Base-by-base conservation (phyloP, 148 eudicot genomes). In the Chenopodium quinoa region DNA sequence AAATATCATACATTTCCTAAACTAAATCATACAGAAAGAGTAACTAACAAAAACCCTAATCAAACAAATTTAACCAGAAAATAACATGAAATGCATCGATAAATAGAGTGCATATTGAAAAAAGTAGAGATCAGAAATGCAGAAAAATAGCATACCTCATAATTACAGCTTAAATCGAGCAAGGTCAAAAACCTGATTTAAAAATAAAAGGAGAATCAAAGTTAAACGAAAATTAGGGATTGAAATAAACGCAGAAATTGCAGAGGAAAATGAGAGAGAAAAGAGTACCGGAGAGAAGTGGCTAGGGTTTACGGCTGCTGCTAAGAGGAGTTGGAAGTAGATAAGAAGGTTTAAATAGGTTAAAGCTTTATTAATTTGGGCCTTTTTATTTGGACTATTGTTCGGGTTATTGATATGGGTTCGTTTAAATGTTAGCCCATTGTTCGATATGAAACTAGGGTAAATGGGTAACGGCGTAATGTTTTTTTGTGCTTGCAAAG, bases 251-350 rank as follows among this genome's bases (percentile, higher is more conserved):
- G 20, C 34, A 32, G 54, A 79, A 40, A 29, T 44, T 37, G 4
- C 10, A 29, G 62, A 1, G 19, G 56, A 14, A 22, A 66, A 14
- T 37, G 40, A 75, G 84, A 40, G 83, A 68, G 76, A 47, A 78
- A 34, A 65, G 13, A 63, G 75, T 77, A 17, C 89, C 86, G 82
- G 19, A 78, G 73, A 80, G 54, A 40, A 58, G 73, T 62, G 14
- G 79, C 64, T 80, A 76, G 83, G 86, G 83, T 80, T 82, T 82
- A 78, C 16, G 79, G 63, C 83, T 20, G 86, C 71, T 76, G 86
- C 75, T 14, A 19, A 32, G 4, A 20, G 73, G 9, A 34, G 9
- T 12, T 29, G 32, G 4, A 19, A 19, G 44, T 34, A 70, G 12
- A 23, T 19, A 52, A 14, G 56, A 52, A 10, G 56, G 17, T 52